Conservation (phyloP, 495 filamentous ascomycete genomes). For the Lepidopterella palustris region DNA sequence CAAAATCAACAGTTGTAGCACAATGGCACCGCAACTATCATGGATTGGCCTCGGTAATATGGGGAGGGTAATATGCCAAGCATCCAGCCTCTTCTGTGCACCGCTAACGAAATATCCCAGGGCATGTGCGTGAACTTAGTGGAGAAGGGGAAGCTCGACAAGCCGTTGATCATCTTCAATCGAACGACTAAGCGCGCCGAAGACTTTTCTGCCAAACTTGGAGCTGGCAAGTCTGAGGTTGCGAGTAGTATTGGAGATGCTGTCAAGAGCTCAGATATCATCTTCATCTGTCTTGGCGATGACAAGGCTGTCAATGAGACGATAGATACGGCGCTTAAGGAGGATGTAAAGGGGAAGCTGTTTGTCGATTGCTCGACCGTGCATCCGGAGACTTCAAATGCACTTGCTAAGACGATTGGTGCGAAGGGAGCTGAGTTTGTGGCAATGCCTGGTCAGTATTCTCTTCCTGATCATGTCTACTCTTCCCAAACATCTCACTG, state of each 20-base stretch:
- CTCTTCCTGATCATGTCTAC: neutral
- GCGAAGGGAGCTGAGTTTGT: constrained; percentile 64
- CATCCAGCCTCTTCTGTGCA: constrained; percentile 1
- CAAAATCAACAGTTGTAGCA: neutral
- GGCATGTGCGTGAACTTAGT: constrained; percentile 83
- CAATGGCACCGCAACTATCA: constrained; percentile 59
- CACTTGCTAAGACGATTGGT: constrained; percentile 48
- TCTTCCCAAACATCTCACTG: neutral
- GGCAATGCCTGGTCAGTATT: constrained; percentile 53
- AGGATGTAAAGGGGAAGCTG: constrained; percentile 57
- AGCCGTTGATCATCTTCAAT: constrained; percentile 73
- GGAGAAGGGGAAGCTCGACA: constrained; percentile 62
- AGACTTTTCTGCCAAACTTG: constrained; percentile 33
- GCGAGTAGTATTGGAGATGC: constrained; percentile 57
- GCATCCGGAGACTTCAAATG: constrained; percentile 72
- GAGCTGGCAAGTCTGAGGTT: constrained; percentile 52
- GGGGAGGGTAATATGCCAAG: constrained; percentile 56
- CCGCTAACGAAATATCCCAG: constrained; percentile 42
- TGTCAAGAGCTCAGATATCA: constrained; percentile 62
- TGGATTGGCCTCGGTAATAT: constrained; percentile 92
- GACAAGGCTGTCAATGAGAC: constrained; percentile 61
- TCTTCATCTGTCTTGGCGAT: constrained; percentile 79
- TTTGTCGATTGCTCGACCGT: constrained; percentile 86
- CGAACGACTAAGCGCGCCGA: constrained; percentile 45
- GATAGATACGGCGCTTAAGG: constrained; percentile 41